phyloP scores from a whole-genome alignment of 2,329 filamentous ascomycete species.

The Paradendryphiella salina region DNA sequence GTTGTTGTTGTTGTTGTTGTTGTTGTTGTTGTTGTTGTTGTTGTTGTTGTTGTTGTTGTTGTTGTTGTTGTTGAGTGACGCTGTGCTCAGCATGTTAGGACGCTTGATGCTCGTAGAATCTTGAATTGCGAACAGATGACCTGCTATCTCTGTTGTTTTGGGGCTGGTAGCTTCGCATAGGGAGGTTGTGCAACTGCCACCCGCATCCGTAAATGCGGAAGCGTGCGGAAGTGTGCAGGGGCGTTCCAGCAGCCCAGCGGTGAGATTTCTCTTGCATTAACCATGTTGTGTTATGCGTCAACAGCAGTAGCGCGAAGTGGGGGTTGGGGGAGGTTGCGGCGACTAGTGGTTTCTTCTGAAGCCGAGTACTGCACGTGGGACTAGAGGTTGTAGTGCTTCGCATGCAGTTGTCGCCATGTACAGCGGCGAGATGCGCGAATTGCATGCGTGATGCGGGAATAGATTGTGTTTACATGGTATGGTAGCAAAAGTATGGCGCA shows the following conservation, averaged over 20 bases:
- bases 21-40: slow-evolving; percentile 7
- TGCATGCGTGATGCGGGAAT: neutral
- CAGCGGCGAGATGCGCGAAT: neutral
- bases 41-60: slow-evolving; percentile 14
- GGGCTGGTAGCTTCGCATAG: slow-evolving; percentile 9
- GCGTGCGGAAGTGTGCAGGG: slow-evolving; percentile 23
- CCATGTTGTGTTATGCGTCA: slow-evolving; percentile 23
- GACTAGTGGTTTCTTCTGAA: slow-evolving; percentile 3
- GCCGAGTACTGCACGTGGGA: neutral
- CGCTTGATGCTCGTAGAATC: slow-evolving; percentile 6
- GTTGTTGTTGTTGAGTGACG: slow-evolving; percentile 17
- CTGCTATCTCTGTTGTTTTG: slow-evolving; percentile 21
- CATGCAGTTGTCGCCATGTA: neutral
- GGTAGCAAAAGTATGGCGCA: no score
- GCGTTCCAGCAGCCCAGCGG: slow-evolving; percentile 25
- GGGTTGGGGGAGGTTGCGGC: slow-evolving; percentile 3
- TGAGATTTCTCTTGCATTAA: slow-evolving; percentile 15
- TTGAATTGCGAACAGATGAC: slow-evolving; percentile 20
- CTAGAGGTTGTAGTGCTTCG: no score
- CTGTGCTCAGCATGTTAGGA: slow-evolving; percentile 22
- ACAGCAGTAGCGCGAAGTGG: slow-evolving; percentile 19
- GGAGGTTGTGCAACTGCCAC: slow-evolving; percentile 19
- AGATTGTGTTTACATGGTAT: no score
- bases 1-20: slow-evolving; percentile 13
- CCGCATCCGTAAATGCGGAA: slow-evolving; percentile 17